A percentile compares a stretch with the other conserved stretches of the same genome.
These are phyloP conservation scores for Aspergillus cavernicola DNA, from an alignment of 495 filamentous ascomycete species.

Conservation along the genomic window DNA sequence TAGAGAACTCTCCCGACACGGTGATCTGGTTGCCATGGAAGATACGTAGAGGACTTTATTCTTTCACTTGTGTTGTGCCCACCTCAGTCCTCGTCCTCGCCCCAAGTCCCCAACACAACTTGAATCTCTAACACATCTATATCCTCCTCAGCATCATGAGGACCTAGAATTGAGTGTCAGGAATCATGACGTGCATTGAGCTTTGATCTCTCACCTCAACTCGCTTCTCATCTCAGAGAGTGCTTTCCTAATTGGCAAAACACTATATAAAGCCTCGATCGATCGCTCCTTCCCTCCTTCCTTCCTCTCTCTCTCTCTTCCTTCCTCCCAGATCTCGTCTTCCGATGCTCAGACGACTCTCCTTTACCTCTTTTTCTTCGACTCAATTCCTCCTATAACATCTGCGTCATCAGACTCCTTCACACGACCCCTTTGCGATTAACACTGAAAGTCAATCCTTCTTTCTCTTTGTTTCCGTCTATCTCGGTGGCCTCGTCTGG, in stretches of 20 bases:
- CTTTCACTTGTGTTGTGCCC: too few species aligned
- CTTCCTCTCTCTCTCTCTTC: slow-evolving; percentile 6
- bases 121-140: too few species aligned
- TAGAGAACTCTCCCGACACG: too few species aligned
- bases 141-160: neutral
- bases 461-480: neutral
- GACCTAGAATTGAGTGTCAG: too few species aligned
- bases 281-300: slow-evolving; percentile 4
- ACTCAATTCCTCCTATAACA: neutral
- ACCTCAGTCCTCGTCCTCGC: too few species aligned
- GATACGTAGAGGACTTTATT: too few species aligned
- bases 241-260: neutral
- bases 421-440: neutral
- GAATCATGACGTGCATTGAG: neutral
- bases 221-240: neutral
- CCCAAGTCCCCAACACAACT: too few species aligned
- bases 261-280: neutral
- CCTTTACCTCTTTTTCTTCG: neutral
- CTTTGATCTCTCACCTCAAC: slow-evolving; percentile 7
- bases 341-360: too few species aligned
- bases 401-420: too few species aligned
- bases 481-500: neutral
- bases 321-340: neutral
- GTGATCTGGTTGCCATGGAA: too few species aligned
- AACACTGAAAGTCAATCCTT: neutral